Evolutionary conservation across 2,329 filamentous ascomycete species (phyloP), one percentile per base, ranked within the genome.

Genomic region (Fusarium tricinctum): DNA sequence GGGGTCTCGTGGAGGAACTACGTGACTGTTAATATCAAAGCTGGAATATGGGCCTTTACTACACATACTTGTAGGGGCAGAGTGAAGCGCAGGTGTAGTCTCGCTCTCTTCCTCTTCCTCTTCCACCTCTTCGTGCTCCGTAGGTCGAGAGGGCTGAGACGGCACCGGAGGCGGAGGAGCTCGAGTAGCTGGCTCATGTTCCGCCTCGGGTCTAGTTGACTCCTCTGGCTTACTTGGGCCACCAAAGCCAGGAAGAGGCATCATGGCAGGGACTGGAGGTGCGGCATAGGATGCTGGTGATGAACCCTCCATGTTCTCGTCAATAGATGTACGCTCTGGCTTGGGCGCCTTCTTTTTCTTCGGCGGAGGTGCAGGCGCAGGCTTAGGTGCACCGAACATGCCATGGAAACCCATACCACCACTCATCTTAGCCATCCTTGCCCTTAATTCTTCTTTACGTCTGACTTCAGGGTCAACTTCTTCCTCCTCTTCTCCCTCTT

Each of bases 401-500:
- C 93, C 93, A 77, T 93, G 89, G 91, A 98, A 97, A 46, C 93
- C 93, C 93, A 97, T 97, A 22, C 95, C 95, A 56, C 95, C 95
- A 71, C 95, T 97, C 91, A 99, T 96, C 81, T 97, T 97, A 45
- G 96, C 96, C 93, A 99, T 99, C 73, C 96, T 89, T 65, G 96
- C 94, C 63, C 96, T 89, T 32, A 99, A 84, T 77, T 97, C 95
- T 80, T 97, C 90, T 76, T 91, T 92, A 52, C 94, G 91, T 70
- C 88, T 90, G 22, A 93, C 85, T 78, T 99, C 96, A 1, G 94
- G 93, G 74, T 98, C 94, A 51, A 97, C 84, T 17, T 97, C 93
- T 28, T 94, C 92, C 32, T 93, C 91, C 28, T 93, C 91, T n/a
- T 90, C 91, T 15, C 9, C 26, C 26, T 10, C 89, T 5, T 88